A percentile compares a stretch with the other conserved stretches of the same genome.
Conservation (phyloP, 2,329 filamentous ascomycete genomes). For the Claviceps sp. region DNA sequence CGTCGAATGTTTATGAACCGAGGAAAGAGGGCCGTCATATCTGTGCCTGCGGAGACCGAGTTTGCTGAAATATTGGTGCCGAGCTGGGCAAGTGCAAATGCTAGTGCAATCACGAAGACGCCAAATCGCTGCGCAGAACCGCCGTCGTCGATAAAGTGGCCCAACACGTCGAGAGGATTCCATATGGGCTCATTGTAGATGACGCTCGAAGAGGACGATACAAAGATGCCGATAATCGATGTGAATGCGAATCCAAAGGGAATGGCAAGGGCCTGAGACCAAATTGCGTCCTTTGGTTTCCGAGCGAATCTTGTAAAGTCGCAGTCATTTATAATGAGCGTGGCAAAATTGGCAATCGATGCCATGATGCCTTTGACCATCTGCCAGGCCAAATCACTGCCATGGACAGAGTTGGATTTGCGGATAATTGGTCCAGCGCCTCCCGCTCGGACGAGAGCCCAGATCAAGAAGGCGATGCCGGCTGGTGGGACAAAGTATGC, state of each 20-base stretch:
- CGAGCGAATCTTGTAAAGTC: constrained; percentile 76
- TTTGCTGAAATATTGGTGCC: constrained; percentile 84
- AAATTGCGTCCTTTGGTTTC: constrained; percentile 63
- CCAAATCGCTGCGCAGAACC: constrained; percentile 57
- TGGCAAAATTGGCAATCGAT: constrained; percentile 81
- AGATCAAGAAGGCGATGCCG: constrained; percentile 78
- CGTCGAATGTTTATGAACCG: constrained; percentile 75
- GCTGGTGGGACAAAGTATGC: constrained; percentile 70
- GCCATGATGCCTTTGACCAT: constrained; percentile 80
- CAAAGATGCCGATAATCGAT: constrained; percentile 71
- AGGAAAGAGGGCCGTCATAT: constrained; percentile 68
- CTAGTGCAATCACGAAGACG: constrained; percentile 57
- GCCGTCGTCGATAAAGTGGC: constrained; percentile 54
- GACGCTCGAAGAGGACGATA: constrained; percentile 58
- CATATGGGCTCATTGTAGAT: constrained; percentile 57
- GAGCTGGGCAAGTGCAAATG: constrained; percentile 67
- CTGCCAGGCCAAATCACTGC: constrained; percentile 63
- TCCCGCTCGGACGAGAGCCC: constrained; percentile 69
- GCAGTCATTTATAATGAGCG: constrained; percentile 69
- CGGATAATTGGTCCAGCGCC: constrained; percentile 74
- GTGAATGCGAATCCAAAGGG: constrained; percentile 62
- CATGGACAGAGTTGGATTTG: constrained; percentile 48
- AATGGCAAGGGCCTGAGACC: constrained; percentile 67
- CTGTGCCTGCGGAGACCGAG: constrained; percentile 69
- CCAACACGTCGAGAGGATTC: constrained; percentile 58